Evolutionary conservation across 768 basidiomycete genomes (phyloP).

Genomic region (Epithele typhae): DNA sequence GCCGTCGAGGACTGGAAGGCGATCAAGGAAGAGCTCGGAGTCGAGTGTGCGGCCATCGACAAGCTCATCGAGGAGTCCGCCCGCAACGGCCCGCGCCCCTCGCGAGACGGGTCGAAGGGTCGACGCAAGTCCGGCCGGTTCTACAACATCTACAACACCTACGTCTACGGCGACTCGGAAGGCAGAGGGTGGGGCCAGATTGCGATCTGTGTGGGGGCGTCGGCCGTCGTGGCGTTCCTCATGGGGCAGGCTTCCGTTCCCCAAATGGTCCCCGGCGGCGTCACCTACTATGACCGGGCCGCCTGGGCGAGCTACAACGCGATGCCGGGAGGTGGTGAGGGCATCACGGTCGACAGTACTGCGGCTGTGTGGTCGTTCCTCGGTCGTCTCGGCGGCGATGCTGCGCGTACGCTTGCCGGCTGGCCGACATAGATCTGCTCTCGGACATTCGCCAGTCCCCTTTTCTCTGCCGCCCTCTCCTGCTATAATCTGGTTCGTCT

Average conservation of each 20-base stretch:
- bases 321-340: slow-evolving; percentile 66
- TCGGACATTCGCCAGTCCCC: no score
- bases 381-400: slow-evolving; percentile 69
- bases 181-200: slow-evolving; percentile 36
- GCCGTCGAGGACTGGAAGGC: slow-evolving; percentile 73
- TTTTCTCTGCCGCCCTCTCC: no score
- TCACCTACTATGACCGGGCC: slow-evolving; percentile 70
- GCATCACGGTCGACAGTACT: slow-evolving; percentile 54
- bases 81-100: slow-evolving; percentile 28
- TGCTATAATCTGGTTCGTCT: not conserved
- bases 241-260: slow-evolving; percentile 56
- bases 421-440: slow-evolving; percentile 57
- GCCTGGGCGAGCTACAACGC: slow-evolving; percentile 80
- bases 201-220: slow-evolving; percentile 56
- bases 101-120: slow-evolving; percentile 20
- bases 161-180: slow-evolving; percentile 43
- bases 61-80: slow-evolving; percentile 51
- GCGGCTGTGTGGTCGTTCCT: slow-evolving; percentile 65
- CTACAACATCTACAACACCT: slow-evolving; percentile 86
- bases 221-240: slow-evolving; percentile 56
- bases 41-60: slow-evolving; percentile 75
- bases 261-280: slow-evolving; percentile 57
- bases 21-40: slow-evolving; percentile 74
- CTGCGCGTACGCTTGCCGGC: slow-evolving; percentile 69
- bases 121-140: slow-evolving; percentile 46